Evolutionary conservation across 176 grass and related monocot genomes (phyloP), one percentile per base, ranked within the genome.

Genomic region (Eragrostis curvula): DNA sequence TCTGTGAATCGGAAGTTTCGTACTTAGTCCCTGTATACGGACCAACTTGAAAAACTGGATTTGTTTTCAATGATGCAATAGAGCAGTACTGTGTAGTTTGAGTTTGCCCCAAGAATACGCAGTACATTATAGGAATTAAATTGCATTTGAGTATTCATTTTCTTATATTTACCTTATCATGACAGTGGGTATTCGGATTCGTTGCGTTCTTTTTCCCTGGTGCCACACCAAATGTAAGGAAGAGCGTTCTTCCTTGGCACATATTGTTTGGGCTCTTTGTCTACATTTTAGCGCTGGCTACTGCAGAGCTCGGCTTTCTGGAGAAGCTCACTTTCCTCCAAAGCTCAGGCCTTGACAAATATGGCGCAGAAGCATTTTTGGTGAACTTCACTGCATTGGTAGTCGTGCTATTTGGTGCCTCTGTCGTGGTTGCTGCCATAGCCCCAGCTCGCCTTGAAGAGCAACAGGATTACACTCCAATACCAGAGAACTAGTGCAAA

Each of bases 241-340:
- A 85, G 21, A 15, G 45, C 14, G 81, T 82, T 80, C 95, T 94
- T 65, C 95, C 95, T 41, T 97, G 95, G 95, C 92, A 97, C 65
- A 74, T 87, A 67, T 69, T 97, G 7, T 92, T 94, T 74, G 95
- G 95, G 21, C 70, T 97, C 55, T 92, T 94, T 12, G 86, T 94
- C 41, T 97, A 97, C 73, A 89, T 94, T 59, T 86, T 94, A 74
- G 92, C 95, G 47, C 67, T 97, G 32, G 87, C 73, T 71, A 97
- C 79, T 16, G 88, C 84, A 58, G 73, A 89, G 63, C 79, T 94
- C 32, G 95, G 92, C 0, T 85, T 97, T 75, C 66, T 94, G 45
- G 92, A 97, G 84, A 97, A 97, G 73, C 89, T 97, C 51, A 92
- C 92, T 44, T 94, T 97, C 81, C 86, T 97, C 16, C 83, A 97